Conservation (phyloP, 345 rosid genomes). For the Laguncularia racemosa region DNA sequence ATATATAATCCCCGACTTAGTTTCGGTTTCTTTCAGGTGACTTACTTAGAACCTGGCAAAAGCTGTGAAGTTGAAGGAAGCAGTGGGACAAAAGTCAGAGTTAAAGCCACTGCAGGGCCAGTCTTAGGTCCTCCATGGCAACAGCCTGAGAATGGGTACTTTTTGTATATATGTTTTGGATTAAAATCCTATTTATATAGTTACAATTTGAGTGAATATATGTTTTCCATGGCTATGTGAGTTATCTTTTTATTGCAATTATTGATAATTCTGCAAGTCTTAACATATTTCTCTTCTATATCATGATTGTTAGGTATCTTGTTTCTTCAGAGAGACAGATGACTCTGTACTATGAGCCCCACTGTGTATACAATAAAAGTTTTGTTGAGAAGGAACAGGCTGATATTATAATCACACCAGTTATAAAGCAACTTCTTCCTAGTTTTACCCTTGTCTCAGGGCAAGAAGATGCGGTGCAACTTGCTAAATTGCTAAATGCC, state of each 20-base stretch:
- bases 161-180: slow-evolving; percentile 1
- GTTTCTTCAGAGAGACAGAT: slow-evolving; percentile 51
- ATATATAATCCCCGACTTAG: slow-evolving; percentile 16
- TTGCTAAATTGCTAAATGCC: slow-evolving; percentile 70
- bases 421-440: slow-evolving; percentile 91
- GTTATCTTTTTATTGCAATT: no score
- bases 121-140: slow-evolving; percentile 98
- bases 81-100: slow-evolving; percentile 44
- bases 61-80: slow-evolving; percentile 39
- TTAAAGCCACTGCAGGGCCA: slow-evolving; percentile 84
- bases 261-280: neutral
- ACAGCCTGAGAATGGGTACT: slow-evolving; percentile 90
- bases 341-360: slow-evolving; percentile 86
- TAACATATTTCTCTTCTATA: neutral
- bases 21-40: slow-evolving; percentile 45
- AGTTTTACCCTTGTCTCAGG: slow-evolving; percentile 81
- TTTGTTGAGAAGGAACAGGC: slow-evolving; percentile 57
- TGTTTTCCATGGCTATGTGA: neutral
- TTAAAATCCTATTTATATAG: neutral
- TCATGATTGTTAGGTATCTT: slow-evolving; percentile 36
- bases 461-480: slow-evolving; percentile 89
- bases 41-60: slow-evolving; percentile 73
- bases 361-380: slow-evolving; percentile 59
- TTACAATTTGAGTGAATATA: no score
- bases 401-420: slow-evolving; percentile 81